Percentiles rank a stretch among this genome's conserved stretches.
These are phyloP conservation scores for Casuarina cunninghamiana DNA, from an alignment of 306 rosid genomes.

Conservation along the genomic window DNA sequence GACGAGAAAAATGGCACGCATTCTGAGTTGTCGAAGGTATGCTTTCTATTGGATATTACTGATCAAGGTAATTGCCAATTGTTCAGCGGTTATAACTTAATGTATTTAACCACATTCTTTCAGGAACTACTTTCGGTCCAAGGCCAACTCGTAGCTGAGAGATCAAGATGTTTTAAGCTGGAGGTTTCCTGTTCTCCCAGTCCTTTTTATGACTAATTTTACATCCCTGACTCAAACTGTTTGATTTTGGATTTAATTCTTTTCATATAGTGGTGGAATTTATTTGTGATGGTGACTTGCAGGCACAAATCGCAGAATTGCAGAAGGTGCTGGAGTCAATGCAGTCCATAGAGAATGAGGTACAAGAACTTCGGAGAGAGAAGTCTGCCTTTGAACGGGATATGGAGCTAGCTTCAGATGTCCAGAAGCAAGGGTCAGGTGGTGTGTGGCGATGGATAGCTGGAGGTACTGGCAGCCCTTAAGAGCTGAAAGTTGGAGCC, in stretches of 20 bases:
- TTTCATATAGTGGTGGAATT: slow-evolving; percentile 4
- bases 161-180: slow-evolving; percentile 91
- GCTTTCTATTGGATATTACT: slow-evolving; percentile 14
- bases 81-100: slow-evolving; percentile 24
- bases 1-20: slow-evolving; percentile 70
- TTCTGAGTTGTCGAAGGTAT: slow-evolving; percentile 88
- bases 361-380: slow-evolving; percentile 73
- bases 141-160: slow-evolving; percentile 86
- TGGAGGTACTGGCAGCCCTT: slow-evolving; percentile 41
- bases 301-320: slow-evolving; percentile 89
- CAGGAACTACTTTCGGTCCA: slow-evolving; percentile 96
- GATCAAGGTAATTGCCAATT: slow-evolving; percentile 12
- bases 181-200: slow-evolving; percentile 54
- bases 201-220: background rate
- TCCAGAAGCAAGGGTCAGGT: slow-evolving; percentile 79
- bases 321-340: slow-evolving; percentile 71
- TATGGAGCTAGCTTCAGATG: slow-evolving; percentile 63
- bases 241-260: background rate
- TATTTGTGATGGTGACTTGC: slow-evolving; percentile 29
- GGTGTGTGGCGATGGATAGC: slow-evolving; percentile 87
- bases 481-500: slow-evolving; percentile 18
- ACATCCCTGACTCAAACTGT: background rate
- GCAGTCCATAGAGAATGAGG: slow-evolving; percentile 79
- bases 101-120: slow-evolving; percentile 22
- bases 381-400: slow-evolving; percentile 72